Evolutionary conservation across 108 stramenopile genomes (phyloP), one percentile per base, ranked within the genome.

Genomic region (Nannochloropsis salina): DNA sequence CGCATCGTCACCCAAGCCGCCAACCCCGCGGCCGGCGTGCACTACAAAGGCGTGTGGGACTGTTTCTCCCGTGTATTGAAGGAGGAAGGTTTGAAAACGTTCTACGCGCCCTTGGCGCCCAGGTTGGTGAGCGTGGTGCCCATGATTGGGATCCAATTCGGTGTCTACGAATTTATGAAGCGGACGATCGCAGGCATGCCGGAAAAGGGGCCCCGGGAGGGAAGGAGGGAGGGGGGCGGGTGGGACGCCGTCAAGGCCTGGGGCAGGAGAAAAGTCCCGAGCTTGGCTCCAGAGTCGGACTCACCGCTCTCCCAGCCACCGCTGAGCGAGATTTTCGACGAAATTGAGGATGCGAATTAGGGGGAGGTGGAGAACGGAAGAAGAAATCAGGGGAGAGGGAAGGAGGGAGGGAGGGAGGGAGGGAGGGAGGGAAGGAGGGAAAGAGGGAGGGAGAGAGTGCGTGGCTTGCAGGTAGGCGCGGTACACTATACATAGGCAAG

Each of bases 71-170:
- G 95, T 21, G 93, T 98, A 43, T 86, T 93, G 43, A 85, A 86
- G 86, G 97, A 97, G 86, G 98, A 98, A 86, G 98, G 97, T 10
- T 84, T 96, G 41, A 88, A 88, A 40, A 91, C 95, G 9, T 97
- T 98, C 85, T 98, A 98, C 87, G 91, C 95, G 22, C 95, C 96
- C 42, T 92, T 98, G 21, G 89, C 96, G 44, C 98, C 98, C 45
- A 91, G 98, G 41, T 90, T 98, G 44, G 90, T 98, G 12, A 94
- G 94, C 89, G 97, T 97, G 44, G 98, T 98, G 44, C 98, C 98
- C 42, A 97, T 97, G 98, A 98, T 97, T 91, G 98, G 96, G 2
- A 96, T 98, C 81, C 98, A 98, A 88, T 97, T 96, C 89, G 94
- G 95, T 6, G 93, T 96, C 11, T 97, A 96, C 89, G 88, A 89